Conservation (phyloP, 352 stramenopile genomes). For the Pythium rishiriense region DNA sequence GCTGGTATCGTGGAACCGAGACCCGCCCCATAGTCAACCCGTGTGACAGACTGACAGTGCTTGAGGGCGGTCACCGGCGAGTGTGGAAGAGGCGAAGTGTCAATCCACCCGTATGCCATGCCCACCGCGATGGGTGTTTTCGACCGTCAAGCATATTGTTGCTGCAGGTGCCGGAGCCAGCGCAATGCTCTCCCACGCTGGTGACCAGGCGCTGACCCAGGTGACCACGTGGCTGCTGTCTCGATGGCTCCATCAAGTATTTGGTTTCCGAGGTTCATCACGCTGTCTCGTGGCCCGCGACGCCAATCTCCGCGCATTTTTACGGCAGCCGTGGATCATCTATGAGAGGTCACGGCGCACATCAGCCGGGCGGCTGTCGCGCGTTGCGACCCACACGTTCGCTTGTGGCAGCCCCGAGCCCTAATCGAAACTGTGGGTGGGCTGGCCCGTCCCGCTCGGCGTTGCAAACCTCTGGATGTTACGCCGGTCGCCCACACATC, state of each 20-base stretch:
- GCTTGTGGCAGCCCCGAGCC: slow-evolving; percentile 26
- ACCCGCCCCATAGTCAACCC: not conserved
- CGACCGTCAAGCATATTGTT: not conserved
- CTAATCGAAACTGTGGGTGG: slow-evolving; percentile 16
- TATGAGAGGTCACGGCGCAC: slow-evolving; percentile 5
- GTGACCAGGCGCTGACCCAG: slow-evolving; percentile 4
- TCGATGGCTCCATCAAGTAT: slow-evolving; percentile 21
- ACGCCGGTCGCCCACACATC: slow-evolving; percentile 12
- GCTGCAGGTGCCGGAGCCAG: not conserved
- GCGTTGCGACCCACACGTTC: slow-evolving; percentile 4
- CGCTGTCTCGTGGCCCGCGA: not conserved
- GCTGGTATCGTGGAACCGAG: slow-evolving; percentile 1
- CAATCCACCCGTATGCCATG: not conserved
- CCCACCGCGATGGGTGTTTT: not conserved
- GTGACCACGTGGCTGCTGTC: slow-evolving; percentile 7
- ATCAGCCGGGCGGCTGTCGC: not conserved
- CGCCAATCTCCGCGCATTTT: not conserved
- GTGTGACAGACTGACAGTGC: not conserved
- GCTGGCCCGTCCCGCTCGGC: not conserved
- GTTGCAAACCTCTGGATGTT: slow-evolving; percentile 6
- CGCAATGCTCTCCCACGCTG: not conserved
- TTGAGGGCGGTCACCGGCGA: not conserved
- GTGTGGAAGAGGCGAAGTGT: not conserved
- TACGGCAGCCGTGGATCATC: slow-evolving; percentile 1
- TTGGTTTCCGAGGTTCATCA: not conserved